These are phyloP conservation scores for Diaporthe vexans DNA, from an alignment of 2,329 filamentous ascomycete genomes.

Conservation along the genomic window DNA sequence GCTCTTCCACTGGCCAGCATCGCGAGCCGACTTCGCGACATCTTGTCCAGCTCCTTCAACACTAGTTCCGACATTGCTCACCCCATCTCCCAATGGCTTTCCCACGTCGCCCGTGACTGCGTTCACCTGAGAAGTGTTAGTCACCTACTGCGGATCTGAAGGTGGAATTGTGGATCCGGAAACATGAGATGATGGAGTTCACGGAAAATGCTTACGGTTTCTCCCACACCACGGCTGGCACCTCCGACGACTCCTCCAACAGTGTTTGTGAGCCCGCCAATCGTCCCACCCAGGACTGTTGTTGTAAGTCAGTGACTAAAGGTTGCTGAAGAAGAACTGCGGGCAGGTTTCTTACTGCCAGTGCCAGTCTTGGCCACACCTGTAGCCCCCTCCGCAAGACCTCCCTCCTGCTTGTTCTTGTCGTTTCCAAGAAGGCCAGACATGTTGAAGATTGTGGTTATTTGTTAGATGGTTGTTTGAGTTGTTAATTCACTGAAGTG, in stretches of 20 bases:
- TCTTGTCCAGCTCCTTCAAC: constrained; percentile 37
- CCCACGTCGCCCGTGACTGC: constrained; percentile 37
- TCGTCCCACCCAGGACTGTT: constrained; percentile 36
- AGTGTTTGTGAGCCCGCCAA: constrained; percentile 39
- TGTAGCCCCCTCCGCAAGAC: constrained; percentile 35
- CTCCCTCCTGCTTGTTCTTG: constrained; percentile 34
- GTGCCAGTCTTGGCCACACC: constrained; percentile 41
- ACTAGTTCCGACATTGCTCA: constrained; percentile 38
- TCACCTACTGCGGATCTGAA: too few relatives aligned
- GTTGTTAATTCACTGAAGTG: too few relatives aligned
- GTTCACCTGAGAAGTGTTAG: neutral
- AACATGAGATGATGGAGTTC: too few relatives aligned
- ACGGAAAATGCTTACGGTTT: constrained; percentile 14
- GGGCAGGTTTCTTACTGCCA: constrained; percentile 23
- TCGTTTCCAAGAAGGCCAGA: constrained; percentile 38
- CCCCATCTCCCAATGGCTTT: constrained; percentile 39
- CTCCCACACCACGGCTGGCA: constrained; percentile 36
- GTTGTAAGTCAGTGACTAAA: neutral
- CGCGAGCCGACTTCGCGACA: constrained; percentile 33
- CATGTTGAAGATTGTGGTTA: constrained; percentile 22
- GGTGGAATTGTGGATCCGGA: too few relatives aligned
- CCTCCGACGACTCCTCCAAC: constrained; percentile 40
- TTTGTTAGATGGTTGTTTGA: neutral
- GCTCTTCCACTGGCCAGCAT: constrained; percentile 42
- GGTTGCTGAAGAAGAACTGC: neutral